These are phyloP conservation scores for Colletotrichum liriopes DNA, from an alignment of 2,329 filamentous ascomycete genomes.

Conservation along the genomic window DNA sequence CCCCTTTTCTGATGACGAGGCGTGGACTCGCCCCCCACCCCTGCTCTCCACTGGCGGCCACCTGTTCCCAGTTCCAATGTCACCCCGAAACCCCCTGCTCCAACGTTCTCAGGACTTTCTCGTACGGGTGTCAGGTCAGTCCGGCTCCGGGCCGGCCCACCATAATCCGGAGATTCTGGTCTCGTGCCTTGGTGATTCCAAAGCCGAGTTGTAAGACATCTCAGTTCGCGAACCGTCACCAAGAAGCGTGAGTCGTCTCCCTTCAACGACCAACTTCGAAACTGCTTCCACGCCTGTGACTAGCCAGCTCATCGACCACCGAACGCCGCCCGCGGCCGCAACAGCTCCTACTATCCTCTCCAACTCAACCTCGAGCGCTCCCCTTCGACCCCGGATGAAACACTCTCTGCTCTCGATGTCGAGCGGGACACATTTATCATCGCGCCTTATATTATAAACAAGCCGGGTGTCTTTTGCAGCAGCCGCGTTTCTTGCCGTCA, in stretches of 20 bases:
- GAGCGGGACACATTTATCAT: too few relatives aligned
- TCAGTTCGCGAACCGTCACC: too few relatives aligned
- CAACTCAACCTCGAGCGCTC: too few relatives aligned
- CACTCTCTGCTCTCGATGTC: too few relatives aligned
- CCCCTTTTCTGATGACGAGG: conserved; percentile 18
- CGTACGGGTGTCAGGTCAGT: conserved; percentile 24
- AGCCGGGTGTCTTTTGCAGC: too few relatives aligned
- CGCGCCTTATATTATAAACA: too few relatives aligned
- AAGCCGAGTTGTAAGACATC: neutral
- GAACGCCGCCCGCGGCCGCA: too few relatives aligned
- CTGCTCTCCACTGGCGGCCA: conserved; percentile 15
- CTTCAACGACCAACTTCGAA: neutral
- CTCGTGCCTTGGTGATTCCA: neutral
- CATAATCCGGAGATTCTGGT: conserved; percentile 11
- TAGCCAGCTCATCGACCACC: too few relatives aligned
- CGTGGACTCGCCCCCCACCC: neutral
- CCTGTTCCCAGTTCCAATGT: conserved; percentile 13
- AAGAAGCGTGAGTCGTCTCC: neutral
- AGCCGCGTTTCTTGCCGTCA: too few relatives aligned
- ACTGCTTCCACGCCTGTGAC: too few relatives aligned
- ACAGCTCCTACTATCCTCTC: too few relatives aligned
- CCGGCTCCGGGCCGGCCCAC: conserved; percentile 24
- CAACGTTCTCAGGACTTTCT: conserved; percentile 4
- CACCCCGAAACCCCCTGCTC: conserved; percentile 16
- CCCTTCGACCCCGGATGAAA: too few relatives aligned